Conservation (phyloP, 148 eudicot species). For the Silene latifolia region DNA sequence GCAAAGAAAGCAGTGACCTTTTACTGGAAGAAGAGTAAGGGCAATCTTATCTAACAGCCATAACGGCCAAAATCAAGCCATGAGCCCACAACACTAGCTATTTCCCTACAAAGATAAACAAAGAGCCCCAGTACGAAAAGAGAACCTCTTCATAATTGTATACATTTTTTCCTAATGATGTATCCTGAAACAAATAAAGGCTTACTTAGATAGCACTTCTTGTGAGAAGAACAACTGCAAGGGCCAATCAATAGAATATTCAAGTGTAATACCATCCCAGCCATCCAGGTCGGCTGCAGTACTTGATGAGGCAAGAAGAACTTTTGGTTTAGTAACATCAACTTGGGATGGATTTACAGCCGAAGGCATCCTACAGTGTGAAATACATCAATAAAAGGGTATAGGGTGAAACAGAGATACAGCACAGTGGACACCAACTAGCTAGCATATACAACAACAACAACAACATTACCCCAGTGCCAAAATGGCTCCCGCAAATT, state of each 20-base stretch:
- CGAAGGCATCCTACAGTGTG: constrained; percentile 66
- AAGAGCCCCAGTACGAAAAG: background rate
- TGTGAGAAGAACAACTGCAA: constrained; percentile 85
- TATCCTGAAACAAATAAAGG: background rate
- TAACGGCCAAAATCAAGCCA: background rate
- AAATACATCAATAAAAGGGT: constrained; percentile 11
- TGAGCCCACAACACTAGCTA: background rate
- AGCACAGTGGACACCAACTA: background rate
- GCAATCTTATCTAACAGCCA: background rate
- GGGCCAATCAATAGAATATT: constrained; percentile 96
- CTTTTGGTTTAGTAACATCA: constrained; percentile 60
- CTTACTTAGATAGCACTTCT: constrained; percentile 94
- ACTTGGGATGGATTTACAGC: constrained; percentile 57
- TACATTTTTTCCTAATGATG: background rate
- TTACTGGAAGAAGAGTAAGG: background rate
- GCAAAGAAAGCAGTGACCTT: constrained; percentile 7
- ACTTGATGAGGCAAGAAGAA: constrained; percentile 40
- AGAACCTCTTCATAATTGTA: constrained; percentile 5
- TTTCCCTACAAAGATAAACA: background rate
- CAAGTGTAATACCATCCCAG: constrained; percentile 94
- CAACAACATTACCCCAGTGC: too few relatives aligned
- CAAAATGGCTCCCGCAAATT: too few relatives aligned
- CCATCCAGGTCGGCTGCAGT: constrained; percentile 67
- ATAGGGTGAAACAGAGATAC: constrained; percentile 11
- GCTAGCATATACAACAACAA: too few relatives aligned